Conservation (phyloP, 164 flowering plant genomes). For the Vitis riparia region DNA sequence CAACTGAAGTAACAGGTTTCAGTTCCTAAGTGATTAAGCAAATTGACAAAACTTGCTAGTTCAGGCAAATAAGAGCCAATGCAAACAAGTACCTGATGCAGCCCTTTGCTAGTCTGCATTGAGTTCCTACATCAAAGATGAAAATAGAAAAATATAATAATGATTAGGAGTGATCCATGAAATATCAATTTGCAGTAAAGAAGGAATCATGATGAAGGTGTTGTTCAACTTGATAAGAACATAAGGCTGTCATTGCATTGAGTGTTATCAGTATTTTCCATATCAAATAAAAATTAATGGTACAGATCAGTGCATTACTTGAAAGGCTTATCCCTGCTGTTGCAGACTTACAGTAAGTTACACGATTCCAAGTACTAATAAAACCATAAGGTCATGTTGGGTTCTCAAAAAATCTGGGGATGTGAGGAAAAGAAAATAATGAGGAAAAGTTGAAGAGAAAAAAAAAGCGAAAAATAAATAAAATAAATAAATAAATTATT, state of each 20-base stretch:
- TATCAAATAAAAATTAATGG: background rate
- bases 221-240: background rate
- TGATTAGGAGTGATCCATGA: background rate
- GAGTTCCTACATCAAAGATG: conserved; percentile 47
- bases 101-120: conserved; percentile 92
- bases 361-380: no score
- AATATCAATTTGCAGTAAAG: no score
- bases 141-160: background rate
- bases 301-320: no score
- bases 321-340: no score
- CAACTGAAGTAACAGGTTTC: background rate
- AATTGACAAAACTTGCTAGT: conserved; percentile 56
- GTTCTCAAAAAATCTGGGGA: no score
- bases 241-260: background rate
- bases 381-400: no score
- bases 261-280: background rate
- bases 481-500: no score
- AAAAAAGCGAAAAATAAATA: no score
- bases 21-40: background rate
- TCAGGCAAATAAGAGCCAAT: conserved; percentile 89
- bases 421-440: no score
- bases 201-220: background rate
- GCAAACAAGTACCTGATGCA: conserved; percentile 84
- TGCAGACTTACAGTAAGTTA: no score
- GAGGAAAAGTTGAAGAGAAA: no score